Evolutionary conservation across 768 basidiomycete genomes (phyloP), one percentile per base, ranked within the genome.

Genomic region (Mycena indigotica): DNA sequence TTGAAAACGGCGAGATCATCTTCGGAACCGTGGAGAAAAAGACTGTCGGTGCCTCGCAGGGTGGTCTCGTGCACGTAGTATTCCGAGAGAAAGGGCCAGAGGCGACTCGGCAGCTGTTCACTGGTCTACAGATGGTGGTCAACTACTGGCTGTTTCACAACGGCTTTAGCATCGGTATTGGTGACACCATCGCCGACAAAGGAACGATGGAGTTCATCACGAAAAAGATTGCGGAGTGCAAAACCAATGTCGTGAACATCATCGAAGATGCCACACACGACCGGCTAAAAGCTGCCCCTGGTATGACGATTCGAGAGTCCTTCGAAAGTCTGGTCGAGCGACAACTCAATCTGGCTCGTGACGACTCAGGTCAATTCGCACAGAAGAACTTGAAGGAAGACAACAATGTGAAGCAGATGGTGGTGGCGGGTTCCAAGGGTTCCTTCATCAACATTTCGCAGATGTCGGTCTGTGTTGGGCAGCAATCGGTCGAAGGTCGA

Each of bases 401-500:
- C 76, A 98, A 99, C 81, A 98, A 98, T 66, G 95, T 98, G 78
- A 99, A 98, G 82, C 97, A 98, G 83, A 99, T 99, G 97, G 96
- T 98, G 69, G 93, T 96, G 5, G 95, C 97, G 10, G 97, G 97
- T 24, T 97, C 97, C 13, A 98, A 99, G 75, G 95, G 95, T 74
- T 95, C 95, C 0, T 95, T 94, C 80, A 99, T 98, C 83, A 99
- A 99, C 74, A 98, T 99, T 67, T 98, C 97, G 12, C 97, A 99
- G 76, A 98, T 98, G 97, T 96, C 96, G 17, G 95, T n/a, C n/a
- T n/a, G n/a, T n/a, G n/a, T n/a, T n/a, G n/a, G n/a, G n/a, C n/a
- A n/a, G n/a, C n/a, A n/a, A 95, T 66, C 35, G 35, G 96, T 99
- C 52, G 97, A 98, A 74, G 97, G 97, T 64, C 93, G 93, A 65